Base-by-base conservation (phyloP, 306 rosid genomes). In the Lupinus albus region DNA sequence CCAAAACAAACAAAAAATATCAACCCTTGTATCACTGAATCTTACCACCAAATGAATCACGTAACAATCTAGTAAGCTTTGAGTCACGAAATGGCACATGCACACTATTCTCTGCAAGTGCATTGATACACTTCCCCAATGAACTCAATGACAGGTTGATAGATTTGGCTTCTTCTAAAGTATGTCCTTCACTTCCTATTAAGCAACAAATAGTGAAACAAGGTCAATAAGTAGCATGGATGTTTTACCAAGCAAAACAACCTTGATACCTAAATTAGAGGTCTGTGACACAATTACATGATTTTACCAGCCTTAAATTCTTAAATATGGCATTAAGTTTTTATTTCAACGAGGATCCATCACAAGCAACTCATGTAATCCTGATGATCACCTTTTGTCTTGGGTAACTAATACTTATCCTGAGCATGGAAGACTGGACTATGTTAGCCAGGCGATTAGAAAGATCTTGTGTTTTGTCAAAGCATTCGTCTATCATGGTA, bases 1-100 rank as follows among this genome's bases (percentile, higher is more conserved):
- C 8, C 60, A 60, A 9, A 42, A 53, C 42, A 69, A 32, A 32
- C 65, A 32, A 28, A 44, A 58, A 72, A 71, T 32, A 47, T 47
- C 18, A 39, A 59, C 57, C 54, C 30, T 61, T 33, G 16, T 62
- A 74, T 73, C 11, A n/a, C 41, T 60, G 11, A 61, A 71, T 52
- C 81, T 62, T 81, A 91, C 99, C 99, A 44, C 99, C 99, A 82
- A 94, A 94, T 45, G 99, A 94, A 82, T 94, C 99, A 16, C 91
- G 84, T 61, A 94, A 84, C 64, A 94, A 81, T 79, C 99, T 86
- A 14, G 99, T 94, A 65, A 94, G 96, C 93, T 94, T 94, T 68
- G 99, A 90, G 87, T 94, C 99, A 71, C 99, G 95, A 61, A 94
- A 88, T 67, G 99, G 99, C 74, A 94, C 87, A 61, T 94, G 99